Percentiles rank a stretch among this genome's conserved stretches.
phyloP scores from a whole-genome alignment of 805 yeast species.

The Wickerhamiella sergipiensis region DNA sequence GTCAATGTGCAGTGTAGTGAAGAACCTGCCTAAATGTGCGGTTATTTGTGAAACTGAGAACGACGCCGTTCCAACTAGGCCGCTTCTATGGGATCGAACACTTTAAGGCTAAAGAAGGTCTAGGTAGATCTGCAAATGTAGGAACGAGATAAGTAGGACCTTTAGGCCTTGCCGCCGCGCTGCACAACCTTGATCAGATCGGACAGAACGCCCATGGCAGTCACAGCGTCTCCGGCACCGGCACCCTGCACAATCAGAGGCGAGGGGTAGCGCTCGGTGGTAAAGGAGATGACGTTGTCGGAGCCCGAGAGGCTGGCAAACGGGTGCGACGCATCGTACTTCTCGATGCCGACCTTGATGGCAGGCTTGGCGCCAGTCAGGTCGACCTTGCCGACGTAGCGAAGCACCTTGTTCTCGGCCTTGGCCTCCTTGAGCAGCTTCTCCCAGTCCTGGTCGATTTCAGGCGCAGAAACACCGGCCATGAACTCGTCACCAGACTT shows the following conservation, averaged over 20 bases:
- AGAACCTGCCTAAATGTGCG: too few relatives aligned
- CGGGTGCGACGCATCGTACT: constrained; percentile 81
- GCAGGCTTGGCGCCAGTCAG: constrained; percentile 36
- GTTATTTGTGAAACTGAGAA: too few relatives aligned
- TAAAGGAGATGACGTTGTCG: constrained; percentile 87
- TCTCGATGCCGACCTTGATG: constrained; percentile 77
- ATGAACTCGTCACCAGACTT: constrained; percentile 62
- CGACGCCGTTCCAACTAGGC: too few relatives aligned
- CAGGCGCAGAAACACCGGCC: constrained; percentile 48
- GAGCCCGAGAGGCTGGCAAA: constrained; percentile 93
- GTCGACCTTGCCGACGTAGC: constrained; percentile 89
- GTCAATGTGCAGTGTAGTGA: too few relatives aligned
- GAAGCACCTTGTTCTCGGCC: constrained; percentile 68
- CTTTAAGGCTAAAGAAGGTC: too few relatives aligned
- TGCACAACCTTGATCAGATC: constrained; percentile 88
- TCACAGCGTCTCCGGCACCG: constrained; percentile 68
- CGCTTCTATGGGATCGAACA: too few relatives aligned
- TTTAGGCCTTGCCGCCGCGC: constrained; percentile 28
- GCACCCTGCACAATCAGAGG: constrained; percentile 97
- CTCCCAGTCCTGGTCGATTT: constrained; percentile 69
- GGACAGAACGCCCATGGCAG: constrained; percentile 84
- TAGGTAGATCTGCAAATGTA: too few relatives aligned
- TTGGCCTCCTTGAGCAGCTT: constrained; percentile 70
- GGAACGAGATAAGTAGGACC: too few relatives aligned
- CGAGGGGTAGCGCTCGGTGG: constrained; percentile 80